A percentile compares a stretch with the other conserved stretches of the same genome.
Conservation (phyloP, 2,329 filamentous ascomycete species). For the Botryosphaeria dothidea region DNA sequence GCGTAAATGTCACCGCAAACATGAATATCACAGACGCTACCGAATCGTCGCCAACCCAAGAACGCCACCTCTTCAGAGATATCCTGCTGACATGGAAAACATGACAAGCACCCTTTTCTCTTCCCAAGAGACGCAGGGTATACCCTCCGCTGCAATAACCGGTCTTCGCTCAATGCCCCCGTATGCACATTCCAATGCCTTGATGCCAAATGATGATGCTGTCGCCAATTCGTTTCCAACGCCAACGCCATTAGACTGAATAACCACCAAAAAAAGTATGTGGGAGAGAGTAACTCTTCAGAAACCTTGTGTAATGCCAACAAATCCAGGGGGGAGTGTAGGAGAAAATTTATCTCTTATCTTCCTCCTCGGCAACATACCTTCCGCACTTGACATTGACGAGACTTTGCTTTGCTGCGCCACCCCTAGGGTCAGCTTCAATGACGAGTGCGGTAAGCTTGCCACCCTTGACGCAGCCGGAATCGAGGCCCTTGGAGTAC, state of each 20-base stretch:
- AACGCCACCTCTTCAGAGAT: no score
- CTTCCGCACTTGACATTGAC: conserved; percentile 44
- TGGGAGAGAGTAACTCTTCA: background rate
- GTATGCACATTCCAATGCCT: background rate
- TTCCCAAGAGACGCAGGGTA: background rate
- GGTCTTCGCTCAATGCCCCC: background rate
- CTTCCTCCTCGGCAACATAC: conserved; percentile 24
- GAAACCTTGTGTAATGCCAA: background rate
- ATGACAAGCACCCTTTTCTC: background rate
- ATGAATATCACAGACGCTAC: no score
- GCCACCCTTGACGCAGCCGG: conserved; percentile 75
- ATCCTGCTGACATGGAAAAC: no score
- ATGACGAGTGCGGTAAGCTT: conserved; percentile 77
- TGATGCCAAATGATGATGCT: background rate
- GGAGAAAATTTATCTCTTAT: background rate
- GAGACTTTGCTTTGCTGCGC: conserved; percentile 18
- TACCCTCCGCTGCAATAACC: background rate
- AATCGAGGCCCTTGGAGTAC: conserved; percentile 84
- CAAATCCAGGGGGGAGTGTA: background rate
- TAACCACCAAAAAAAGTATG: background rate
- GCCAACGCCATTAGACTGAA: background rate
- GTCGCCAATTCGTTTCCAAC: background rate
- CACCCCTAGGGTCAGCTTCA: conserved; percentile 46
- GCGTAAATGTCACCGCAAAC: no score
- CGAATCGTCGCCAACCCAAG: no score